Evolutionary conservation across 1,139 yeast species (phyloP), one percentile per base, ranked within the genome.

Genomic region (Protomyces inouyei): DNA sequence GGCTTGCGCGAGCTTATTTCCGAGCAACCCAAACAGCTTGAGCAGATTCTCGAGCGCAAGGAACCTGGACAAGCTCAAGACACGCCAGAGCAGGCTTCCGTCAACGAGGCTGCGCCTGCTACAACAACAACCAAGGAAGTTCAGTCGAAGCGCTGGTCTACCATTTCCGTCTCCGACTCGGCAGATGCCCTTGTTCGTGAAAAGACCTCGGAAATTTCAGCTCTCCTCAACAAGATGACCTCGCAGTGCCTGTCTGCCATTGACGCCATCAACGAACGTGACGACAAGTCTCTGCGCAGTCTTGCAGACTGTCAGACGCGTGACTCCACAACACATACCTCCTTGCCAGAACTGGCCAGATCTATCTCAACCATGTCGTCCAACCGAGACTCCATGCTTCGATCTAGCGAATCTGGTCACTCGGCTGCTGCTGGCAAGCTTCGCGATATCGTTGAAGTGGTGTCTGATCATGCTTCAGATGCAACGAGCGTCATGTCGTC

Each of bases 141-240:
- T 6, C 32, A n/a, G 14, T 10, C 16, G 18, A 52, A 35, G 21
- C 54, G 37, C 10, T 52, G 54, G 48, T 43, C 48, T n/a, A 16
- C 12, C 23, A 16, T 43, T 23, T 52, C 63, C 10, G 46, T 54
- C 12, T 14, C 60, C 6, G 64, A 60, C 25, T 36, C 52, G 18
- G 60, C 59, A 16, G 64, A 60, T 21, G 52, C 60, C 1, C 23
- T 55, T 21, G 55, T 60, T 9, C 64, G 64, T n/a, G 64, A 60
- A 46, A 40, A 48, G 35, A 60, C 64, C 9, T 18, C 16, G 9
- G 60, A 60, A 21, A 54, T 60, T 25, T 46, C 60, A 14, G 32
- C 28, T 12, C 38, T 60, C 46, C 43, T 60, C 60, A 55, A 60
- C n/a, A 48, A 54, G 38, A 60, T 60, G 45, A 60, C 64, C 16